Evolutionary conservation across 1,284 basidiomycete genomes (phyloP).

Genomic region (Ceratobasidium sp.): DNA sequence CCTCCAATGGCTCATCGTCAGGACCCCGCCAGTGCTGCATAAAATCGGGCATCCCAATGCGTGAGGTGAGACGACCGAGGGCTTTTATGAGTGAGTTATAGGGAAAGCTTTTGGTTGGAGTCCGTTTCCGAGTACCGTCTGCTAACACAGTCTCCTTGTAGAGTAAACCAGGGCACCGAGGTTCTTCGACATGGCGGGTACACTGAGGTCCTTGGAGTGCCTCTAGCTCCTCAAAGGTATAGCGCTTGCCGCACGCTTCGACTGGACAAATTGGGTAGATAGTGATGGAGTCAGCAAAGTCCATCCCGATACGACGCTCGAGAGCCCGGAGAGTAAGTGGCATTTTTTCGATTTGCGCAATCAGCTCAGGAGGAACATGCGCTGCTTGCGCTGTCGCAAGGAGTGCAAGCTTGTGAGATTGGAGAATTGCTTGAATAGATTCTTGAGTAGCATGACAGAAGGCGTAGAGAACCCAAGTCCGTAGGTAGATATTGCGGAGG

Average conservation of each 20-base stretch:
- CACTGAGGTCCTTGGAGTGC: neutral
- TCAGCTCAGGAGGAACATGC: neutral
- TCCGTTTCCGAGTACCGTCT: conserved; percentile 8
- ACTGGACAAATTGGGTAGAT: neutral
- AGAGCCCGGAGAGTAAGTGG: neutral
- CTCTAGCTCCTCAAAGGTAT: neutral
- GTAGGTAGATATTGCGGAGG: neutral
- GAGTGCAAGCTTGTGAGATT: neutral
- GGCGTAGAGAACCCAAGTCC: neutral
- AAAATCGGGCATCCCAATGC: neutral
- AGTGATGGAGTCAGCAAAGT: neutral
- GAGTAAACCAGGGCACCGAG: neutral
- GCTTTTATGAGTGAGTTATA: conserved; percentile 14
- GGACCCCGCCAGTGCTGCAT: conserved; percentile 14
- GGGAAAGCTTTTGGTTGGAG: conserved; percentile 19
- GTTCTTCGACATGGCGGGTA: neutral
- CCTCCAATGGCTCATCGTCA: neutral
- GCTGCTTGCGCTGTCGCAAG: neutral
- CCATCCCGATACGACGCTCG: conserved; percentile 4
- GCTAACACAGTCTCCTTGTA: neutral
- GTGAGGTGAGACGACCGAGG: neutral
- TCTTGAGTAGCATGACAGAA: neutral
- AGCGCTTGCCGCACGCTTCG: conserved; percentile 4
- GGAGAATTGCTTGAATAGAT: neutral
- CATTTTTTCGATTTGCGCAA: neutral